Base-by-base conservation (phyloP, 805 yeast species). In the Candida ipomoeae region DNA sequence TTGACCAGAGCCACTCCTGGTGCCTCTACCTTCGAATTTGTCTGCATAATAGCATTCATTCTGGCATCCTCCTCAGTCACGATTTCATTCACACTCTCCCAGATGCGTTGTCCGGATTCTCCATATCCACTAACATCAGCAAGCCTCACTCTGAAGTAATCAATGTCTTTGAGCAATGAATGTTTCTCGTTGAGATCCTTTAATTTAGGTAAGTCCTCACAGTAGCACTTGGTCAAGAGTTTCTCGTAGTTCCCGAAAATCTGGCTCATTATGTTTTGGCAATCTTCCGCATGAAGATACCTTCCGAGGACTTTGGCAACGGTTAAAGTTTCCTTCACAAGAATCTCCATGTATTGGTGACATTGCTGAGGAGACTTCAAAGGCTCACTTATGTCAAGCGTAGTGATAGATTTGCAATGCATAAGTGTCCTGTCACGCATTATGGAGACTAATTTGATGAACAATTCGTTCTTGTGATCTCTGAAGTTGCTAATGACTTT, bases 261-360 rank as follows among this genome's bases (percentile, higher is more conserved):
- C 47, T 71, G 74, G 60, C 75, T 71, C 48, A 81, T 62, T 29
- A 81, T 70, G 4, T 69, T 54, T 5, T 77, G 59, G 53, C 75
- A 75, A 49, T 80, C 81, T 15, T 67, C 55, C 44, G 74, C 74
- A 0, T 86, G 81, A 37, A 86, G 67, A 59, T 83, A 82, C 52
- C 80, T 78, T 38, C 75, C 76, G 26, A 85, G 69, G 5, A 83
- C 84, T 52, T 80, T 78, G 2, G 83, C 72, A 26, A 87, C 82
- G 0, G 86, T 81, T n/a, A 74, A 59, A 0, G 89, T 83, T 51
- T 86, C 90, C 55, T 81, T 83, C 41, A 84, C 83, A 37, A 86
- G 64, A 1, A 77, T 75, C 50, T 78, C 83, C 87, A 86, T 84
- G 60, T 84, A 86, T 33, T 64, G 69, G 60, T 84, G 85, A 40